Evolutionary conservation across 257 asterid genomes (phyloP).

Genomic region (Plantago major): DNA sequence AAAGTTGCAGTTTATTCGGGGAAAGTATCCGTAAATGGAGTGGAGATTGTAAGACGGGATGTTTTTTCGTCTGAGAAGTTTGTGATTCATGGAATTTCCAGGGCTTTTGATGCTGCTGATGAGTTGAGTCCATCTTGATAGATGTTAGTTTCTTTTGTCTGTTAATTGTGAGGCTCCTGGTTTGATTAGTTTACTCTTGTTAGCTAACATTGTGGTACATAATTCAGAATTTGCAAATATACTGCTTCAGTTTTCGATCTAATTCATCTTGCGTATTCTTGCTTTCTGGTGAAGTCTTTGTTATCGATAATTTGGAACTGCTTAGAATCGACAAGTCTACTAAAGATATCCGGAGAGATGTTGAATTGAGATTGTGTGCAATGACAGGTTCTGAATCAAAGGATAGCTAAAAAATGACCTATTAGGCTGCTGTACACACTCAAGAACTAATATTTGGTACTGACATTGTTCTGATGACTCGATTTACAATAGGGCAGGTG

Average conservation of each 20-base stretch:
- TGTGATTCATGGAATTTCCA: constrained; percentile 56
- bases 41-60: constrained; percentile 43
- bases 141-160: background rate
- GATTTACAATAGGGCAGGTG: no score
- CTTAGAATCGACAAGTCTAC: no score
- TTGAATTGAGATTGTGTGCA: no score
- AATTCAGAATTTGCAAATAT: background rate
- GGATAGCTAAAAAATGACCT: no score
- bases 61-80: constrained; percentile 32
- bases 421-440: no score
- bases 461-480: no score
- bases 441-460: no score
- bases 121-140: constrained; percentile 25
- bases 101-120: constrained; percentile 32
- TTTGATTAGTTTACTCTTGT: background rate
- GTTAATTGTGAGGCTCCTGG: background rate
- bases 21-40: constrained; percentile 38
- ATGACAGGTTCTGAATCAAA: no score
- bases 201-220: background rate
- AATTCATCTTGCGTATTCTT: background rate
- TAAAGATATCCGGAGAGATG: no score
- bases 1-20: constrained; percentile 23
- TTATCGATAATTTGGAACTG: no score
- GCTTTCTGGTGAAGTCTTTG: background rate
- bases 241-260: no score